Evolutionary conservation across 441 rosid genomes (phyloP), one percentile per base, ranked within the genome.

Genomic region (Dalechampia spathulata): DNA sequence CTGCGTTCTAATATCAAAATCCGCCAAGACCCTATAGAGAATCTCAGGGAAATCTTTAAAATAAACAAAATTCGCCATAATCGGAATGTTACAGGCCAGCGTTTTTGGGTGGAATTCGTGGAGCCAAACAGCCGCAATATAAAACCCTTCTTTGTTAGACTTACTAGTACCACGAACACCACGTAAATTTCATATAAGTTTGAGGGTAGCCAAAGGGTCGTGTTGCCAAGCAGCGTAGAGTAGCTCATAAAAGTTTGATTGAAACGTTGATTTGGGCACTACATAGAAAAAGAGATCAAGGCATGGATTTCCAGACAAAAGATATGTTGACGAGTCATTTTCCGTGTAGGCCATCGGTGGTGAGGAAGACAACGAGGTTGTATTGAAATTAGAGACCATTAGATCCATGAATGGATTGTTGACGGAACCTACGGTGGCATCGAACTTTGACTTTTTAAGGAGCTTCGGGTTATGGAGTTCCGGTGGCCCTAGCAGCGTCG

Each of bases 401-500:
- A 50, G 63, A 36, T 74, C 63, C 43, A 76, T 53, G 75, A 81
- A 79, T 0, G 73, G 76, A 19, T 75, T 22, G n/a, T 26, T n/a
- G 14, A 19, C 5, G n/a, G 54, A 36, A 19, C 63, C 16, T 8
- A 17, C 8, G 7, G 39, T 11, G 21, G n/a, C 0, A 3, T 30
- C 0, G 40, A 19, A 64, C 16, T 28, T 10, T 4, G 3, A 7
- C 15, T 65, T 12, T n/a, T 43, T 40, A 15, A 44, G 49, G 4
- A 49, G 42, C 8, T 50, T 20, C 5, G 59, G 57, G 20, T 56
- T 7, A 49, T 52, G 63, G 52, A 79, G 58, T 62, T 76, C 78
- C 1, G 84, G 80, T 4, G 84, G 87, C 40, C 82, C 84, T 3
- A 79, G 45, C 15, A 81, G 67, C 20, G 69, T 28, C 0, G 70